Evolutionary conservation across 345 rosid species (phyloP).

Genomic region (Bruguiera gymnorhiza): DNA sequence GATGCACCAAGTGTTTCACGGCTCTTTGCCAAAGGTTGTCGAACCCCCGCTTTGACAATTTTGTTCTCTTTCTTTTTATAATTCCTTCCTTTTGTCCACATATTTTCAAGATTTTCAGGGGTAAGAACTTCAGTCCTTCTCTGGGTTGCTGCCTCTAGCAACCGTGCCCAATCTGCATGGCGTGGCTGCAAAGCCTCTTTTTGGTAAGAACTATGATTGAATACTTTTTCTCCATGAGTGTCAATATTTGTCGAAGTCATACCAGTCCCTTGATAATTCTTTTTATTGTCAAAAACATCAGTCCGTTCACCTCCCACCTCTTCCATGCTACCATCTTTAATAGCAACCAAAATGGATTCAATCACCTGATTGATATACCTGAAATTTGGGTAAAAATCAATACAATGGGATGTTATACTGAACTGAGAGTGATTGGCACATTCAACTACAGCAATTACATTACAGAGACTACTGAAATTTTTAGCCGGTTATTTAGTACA

Average conservation of each 20-base stretch:
- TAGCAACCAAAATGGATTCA: constrained; percentile 58
- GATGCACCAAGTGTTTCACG: constrained; percentile 15
- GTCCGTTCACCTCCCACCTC: constrained; percentile 25
- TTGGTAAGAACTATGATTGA: constrained; percentile 23
- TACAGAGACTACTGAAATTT: too few relatives aligned
- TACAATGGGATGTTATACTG: not conserved
- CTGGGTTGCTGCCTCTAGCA: constrained; percentile 78
- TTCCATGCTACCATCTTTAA: constrained; percentile 42
- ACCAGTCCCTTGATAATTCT: constrained; percentile 31
- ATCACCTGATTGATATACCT: constrained; percentile 91
- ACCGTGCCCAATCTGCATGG: constrained; percentile 75
- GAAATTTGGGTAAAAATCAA: constrained; percentile 13
- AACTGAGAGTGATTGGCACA: too few relatives aligned
- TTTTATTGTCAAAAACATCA: not conserved
- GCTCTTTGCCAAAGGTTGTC: constrained; percentile 29
- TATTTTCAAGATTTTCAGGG: constrained; percentile 96
- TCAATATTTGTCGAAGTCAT: constrained; percentile 31
- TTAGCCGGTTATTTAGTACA: too few relatives aligned
- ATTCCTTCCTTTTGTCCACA: constrained; percentile 98
- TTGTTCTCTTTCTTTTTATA: constrained; percentile 76
- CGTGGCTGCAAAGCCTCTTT: constrained; percentile 42
- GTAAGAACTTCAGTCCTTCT: constrained; percentile 92
- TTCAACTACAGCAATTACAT: too few relatives aligned
- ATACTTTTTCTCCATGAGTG: constrained; percentile 28
- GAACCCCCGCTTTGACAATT: constrained; percentile 30